phyloP scores from a whole-genome alignment of 129 eudicot species.

The Escallonia rubra region DNA sequence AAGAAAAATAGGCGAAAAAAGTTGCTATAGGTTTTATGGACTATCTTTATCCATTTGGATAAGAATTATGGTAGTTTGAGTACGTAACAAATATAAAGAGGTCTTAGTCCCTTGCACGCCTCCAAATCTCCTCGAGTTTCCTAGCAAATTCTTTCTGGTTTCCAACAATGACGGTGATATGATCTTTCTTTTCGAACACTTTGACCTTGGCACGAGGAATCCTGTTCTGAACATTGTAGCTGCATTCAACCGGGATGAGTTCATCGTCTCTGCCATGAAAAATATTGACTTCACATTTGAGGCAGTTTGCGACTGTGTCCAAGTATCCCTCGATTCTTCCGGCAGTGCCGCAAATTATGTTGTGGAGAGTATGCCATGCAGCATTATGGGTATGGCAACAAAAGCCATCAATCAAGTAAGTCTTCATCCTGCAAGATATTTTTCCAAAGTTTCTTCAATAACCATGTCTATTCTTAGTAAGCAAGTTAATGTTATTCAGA shows the following conservation, averaged over 20 bases:
- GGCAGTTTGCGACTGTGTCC: conserved; percentile 38
- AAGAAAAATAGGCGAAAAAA: too few species aligned
- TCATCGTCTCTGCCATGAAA: conserved; percentile 83
- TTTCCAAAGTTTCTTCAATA: too few species aligned
- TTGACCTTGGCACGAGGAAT: conserved; percentile 64
- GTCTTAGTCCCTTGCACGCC: conserved; percentile 6
- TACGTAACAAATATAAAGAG: neutral
- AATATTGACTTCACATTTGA: conserved; percentile 53
- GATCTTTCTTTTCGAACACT: conserved; percentile 69
- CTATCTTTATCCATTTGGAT: neutral
- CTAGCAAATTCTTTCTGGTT: conserved; percentile 78
- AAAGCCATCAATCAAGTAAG: conserved; percentile 76
- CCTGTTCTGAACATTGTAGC: conserved; percentile 59
- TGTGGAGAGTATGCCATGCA: conserved; percentile 97
- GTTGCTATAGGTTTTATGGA: too few species aligned
- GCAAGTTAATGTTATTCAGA: too few species aligned
- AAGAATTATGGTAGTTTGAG: neutral
- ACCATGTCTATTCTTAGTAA: too few species aligned
- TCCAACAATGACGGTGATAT: conserved; percentile 83
- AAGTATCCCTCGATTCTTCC: conserved; percentile 64
- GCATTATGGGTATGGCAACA: conserved; percentile 91
- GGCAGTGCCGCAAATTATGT: conserved; percentile 85
- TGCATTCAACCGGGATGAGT: conserved; percentile 82
- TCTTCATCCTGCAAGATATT: conserved; percentile 44
- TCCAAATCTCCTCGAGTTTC: conserved; percentile 90